Percentiles rank a stretch among this genome's conserved stretches.
These are phyloP conservation scores for Amanita molliuscula DNA, from an alignment of 768 basidiomycete genomes.

Conservation along the genomic window DNA sequence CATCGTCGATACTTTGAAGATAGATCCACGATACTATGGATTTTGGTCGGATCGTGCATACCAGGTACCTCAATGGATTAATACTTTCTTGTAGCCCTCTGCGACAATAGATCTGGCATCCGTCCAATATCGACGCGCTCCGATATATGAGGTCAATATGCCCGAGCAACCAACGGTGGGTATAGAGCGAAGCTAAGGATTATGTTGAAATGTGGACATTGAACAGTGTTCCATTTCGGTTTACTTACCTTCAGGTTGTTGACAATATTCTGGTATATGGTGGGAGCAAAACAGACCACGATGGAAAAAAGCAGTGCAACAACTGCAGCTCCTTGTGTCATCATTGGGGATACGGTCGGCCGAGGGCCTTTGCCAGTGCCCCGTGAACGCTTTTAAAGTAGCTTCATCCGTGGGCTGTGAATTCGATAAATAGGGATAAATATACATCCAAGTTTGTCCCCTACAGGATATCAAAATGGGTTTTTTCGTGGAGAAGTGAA, in stretches of 20 bases:
- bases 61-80: not conserved
- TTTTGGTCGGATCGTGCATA: not conserved
- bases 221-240: not conserved
- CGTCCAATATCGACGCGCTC: slow-evolving; percentile 13
- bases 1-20: slow-evolving; percentile 34
- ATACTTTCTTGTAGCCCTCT: slow-evolving; percentile 22
- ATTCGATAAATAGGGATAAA: too few species aligned
- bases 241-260: not conserved
- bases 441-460: too few species aligned
- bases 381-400: too few species aligned
- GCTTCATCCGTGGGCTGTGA: too few species aligned
- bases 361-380: too few species aligned
- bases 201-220: not conserved
- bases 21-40: slow-evolving; percentile 14
- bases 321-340: not conserved
- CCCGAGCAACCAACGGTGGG: not conserved
- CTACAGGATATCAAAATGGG: too few species aligned
- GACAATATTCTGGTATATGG: not conserved
- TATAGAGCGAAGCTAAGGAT: not conserved
- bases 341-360: too few species aligned
- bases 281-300: not conserved
- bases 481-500: too few species aligned
- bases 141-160: slow-evolving; percentile 18
- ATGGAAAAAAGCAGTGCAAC: not conserved
- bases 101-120: slow-evolving; percentile 16